Evolutionary conservation across 495 filamentous ascomycete species (phyloP).

Genomic region (Podospora pseudopauciseta): DNA sequence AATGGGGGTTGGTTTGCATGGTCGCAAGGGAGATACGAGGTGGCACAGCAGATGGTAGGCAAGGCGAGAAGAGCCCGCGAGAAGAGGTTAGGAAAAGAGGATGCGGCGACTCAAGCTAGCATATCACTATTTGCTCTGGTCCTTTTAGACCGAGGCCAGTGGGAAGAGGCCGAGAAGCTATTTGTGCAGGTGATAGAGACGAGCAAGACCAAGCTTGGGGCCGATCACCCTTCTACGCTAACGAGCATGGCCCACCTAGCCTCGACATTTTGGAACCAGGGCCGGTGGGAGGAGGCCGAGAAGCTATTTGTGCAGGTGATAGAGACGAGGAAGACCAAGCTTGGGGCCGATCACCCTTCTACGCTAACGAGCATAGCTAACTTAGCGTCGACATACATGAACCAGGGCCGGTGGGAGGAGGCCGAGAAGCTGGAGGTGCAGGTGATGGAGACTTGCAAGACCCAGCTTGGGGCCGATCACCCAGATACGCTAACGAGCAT

Average conservation of each 20-base stretch:
- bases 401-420: too few species aligned
- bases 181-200: conserved; percentile 25
- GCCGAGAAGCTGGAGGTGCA: too few species aligned
- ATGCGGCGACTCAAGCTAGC: conserved; percentile 31
- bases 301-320: too few species aligned
- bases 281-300: too few species aligned
- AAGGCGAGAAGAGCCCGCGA: conserved; percentile 19
- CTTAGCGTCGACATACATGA: too few species aligned
- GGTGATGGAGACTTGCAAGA: too few species aligned
- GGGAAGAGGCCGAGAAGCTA: conserved; percentile 33
- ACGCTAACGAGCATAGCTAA: not conserved
- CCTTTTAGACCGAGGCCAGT: conserved; percentile 30
- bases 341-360: conserved; percentile 15
- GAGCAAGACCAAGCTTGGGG: conserved; percentile 13
- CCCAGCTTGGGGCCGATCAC: too few species aligned
- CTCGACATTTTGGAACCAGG: too few species aligned
- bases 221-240: conserved; percentile 7
- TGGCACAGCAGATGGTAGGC: conserved; percentile 17
- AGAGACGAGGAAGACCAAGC: not conserved
- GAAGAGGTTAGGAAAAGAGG: conserved; percentile 31
- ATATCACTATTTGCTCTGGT: conserved; percentile 28
- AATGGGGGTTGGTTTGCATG: conserved; percentile 27
- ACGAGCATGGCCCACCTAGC: too few species aligned
- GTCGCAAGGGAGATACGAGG: conserved; percentile 23
- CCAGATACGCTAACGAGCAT: too few species aligned